Base-by-base conservation (phyloP, 2,329 filamentous ascomycete species). In the Nothomitra cinnamomea region DNA sequence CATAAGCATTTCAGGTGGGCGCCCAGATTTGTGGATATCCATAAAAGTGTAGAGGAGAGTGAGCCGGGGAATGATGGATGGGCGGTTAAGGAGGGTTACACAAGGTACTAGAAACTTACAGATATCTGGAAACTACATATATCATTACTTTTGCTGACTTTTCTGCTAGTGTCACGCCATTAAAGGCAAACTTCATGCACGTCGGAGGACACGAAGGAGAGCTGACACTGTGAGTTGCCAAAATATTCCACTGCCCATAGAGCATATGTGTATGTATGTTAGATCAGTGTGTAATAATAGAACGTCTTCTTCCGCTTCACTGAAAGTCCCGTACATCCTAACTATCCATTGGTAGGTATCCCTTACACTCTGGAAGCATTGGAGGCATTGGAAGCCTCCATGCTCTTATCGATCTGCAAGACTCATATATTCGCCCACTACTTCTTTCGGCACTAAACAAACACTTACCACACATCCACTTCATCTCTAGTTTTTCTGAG, bases 1-100 rank as follows among this genome's bases (percentile, higher is more conserved):
- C 87, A 94, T 67, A 87, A 85, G 65, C 85, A 94, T 67, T 96
- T 95, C 73, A 94, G 90, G 69, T 96, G 92, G 92, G 80, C 85
- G 49, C 92, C 90, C 1, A 79, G 79, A 58, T 92, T 96, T 67
- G 75, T 78, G 35, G 89, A 94, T 66, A 87, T 96, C 1, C 87
- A 87, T 66, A 79, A 84, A 64, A 89, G 85, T 59, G 88, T 95
- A n/a, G 80, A 88, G 60, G 78, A 83, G 58, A 80, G 83, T 40
- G 72, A 74, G 32, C 85, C 86, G 2, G 88, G 88, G 2, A 94
- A 87, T 63, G 92, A 98, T 67, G 92, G 90, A 4, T 95, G 90
- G 87, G 83, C 83, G 36, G 86, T 98, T 22, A 84, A 85, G 65
- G 82, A 94, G 64, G 87, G 87, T 25, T 80, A 83, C 66, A 94